Evolutionary conservation across 768 basidiomycete genomes (phyloP), one percentile per base, ranked within the genome.

Genomic region (Tricholoma terreum): DNA sequence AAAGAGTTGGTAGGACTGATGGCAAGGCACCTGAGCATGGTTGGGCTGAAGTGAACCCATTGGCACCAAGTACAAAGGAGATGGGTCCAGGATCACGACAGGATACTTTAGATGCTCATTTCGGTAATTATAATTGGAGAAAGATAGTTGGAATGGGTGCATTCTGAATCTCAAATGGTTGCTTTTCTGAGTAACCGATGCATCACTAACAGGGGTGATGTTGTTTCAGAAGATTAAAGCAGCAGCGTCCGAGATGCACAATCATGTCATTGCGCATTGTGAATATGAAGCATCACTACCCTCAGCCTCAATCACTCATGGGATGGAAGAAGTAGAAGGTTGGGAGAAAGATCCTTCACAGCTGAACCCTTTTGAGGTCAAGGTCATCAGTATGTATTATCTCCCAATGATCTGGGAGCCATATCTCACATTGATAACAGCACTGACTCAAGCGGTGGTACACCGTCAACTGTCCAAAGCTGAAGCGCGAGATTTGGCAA

Each of bases 1-100:
- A 33, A 3, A 60, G 63, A 9, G 65, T 61, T 51, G 73, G 69
- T 1, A 60, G 64, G 7, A 71, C 69, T 1, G 68, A 74, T 54
- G 75, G 75, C 0, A 74, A 77, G 55, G 69, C 61, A 4, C 61
- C 63, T 0, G 75, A 77, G 59, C 61, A 68, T 0, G 65, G 65
- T 0, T 77, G 75, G 75, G 50, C 62, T 0, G 52, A 55, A 9
- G 54, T 65, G 6, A 75, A 76, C n/a, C n/a, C n/a, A n/a, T n/a
- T n/a, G n/a, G n/a, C n/a, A n/a, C n/a, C n/a, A n/a, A n/a, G n/a
- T n/a, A n/a, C n/a, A n/a, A n/a, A n/a, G n/a, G n/a, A n/a, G n/a
- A n/a, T n/a, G n/a, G n/a, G n/a, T n/a, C n/a, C n/a, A n/a, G n/a
- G n/a, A n/a, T n/a, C n/a, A n/a, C n/a, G n/a, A n/a, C n/a, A n/a